Evolutionary conservation across 495 filamentous ascomycete species (phyloP), one percentile per base, ranked within the genome.

Genomic region (Penicillium silybi): DNA sequence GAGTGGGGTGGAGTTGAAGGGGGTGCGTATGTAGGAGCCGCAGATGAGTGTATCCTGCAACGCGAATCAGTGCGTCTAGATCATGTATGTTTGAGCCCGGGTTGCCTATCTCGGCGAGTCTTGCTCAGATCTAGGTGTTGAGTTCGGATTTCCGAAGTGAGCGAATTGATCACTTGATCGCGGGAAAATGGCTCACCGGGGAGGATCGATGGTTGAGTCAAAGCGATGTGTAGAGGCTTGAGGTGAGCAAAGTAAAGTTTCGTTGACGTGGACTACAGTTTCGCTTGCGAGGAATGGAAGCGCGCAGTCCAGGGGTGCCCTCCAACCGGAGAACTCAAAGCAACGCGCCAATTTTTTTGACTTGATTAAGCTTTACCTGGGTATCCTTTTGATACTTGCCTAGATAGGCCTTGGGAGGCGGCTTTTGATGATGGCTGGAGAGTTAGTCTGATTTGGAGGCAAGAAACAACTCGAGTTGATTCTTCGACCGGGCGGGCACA

Each of bases 61-160:
- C 40, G 39, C 38, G 29, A 39, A 48, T 54, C 51, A 48, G 6
- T 48, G 38, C 19, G 22, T 54, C 17, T 26, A 27, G 51, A 37
- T 35, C 40, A 42, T 48, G 44, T 27, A 48, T 40, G 8, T 54
- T 37, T 38, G 38, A 43, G 23, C 17, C 1, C 40, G 19, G 29
- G 15, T 29, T 35, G 15, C 26, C 37, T 37, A n/a, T 48, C 11
- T 26, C 35, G 22, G 38, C 23, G 11, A 17, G 23, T 34, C 25
- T 23, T 15, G 23, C 27, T n/a, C 29, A 3, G 37, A 18, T 15
- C 19, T 2, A 8, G 8, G 34, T 11, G 3, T 27, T 1, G 46
- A 3, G n/a, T 7, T 26, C 35, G 8, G 15, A 16, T 11, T 39
- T 25, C 19, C 20, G 17, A 10, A 22, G 11, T 37, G 16, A 6